Evolutionary conservation across 768 basidiomycete genomes (phyloP).

Genomic region (Termitomyces sp.): DNA sequence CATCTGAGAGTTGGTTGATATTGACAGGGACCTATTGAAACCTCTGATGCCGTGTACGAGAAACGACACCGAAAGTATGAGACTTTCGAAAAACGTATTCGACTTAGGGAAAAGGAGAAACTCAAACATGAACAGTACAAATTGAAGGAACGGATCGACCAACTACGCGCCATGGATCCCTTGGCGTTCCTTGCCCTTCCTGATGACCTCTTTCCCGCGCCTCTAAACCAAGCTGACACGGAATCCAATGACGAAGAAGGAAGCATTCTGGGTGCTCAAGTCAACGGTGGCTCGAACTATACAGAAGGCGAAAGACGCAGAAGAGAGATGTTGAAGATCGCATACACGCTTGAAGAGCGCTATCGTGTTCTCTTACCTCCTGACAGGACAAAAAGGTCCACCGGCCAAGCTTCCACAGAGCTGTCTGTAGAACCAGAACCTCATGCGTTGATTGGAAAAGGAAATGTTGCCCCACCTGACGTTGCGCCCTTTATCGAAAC

Average conservation of each 20-base stretch:
- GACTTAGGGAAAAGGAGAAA: constrained; percentile 87
- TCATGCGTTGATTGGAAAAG: constrained; percentile 16
- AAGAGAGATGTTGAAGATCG: constrained; percentile 71
- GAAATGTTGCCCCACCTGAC: constrained; percentile 25
- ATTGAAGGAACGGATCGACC: constrained; percentile 84
- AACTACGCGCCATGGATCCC: constrained; percentile 71
- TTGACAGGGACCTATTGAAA: constrained; percentile 55
- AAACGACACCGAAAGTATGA: constrained; percentile 86
- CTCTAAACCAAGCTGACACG: constrained; percentile 19
- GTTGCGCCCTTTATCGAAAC: constrained; percentile 18
- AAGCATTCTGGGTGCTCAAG: constrained; percentile 28
- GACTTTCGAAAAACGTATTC: constrained; percentile 79
- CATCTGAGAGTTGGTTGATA: constrained; percentile 8
- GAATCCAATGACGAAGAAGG: constrained; percentile 25
- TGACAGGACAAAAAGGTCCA: constrained; percentile 41
- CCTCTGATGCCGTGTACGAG: constrained; percentile 77
- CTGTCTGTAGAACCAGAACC: constrained; percentile 22
- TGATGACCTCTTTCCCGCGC: constrained; percentile 51
- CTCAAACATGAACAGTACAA: constrained; percentile 91
- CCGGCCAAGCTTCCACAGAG: constrained; percentile 14
- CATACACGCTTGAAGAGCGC: constrained; percentile 62
- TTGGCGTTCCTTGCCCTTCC: constrained; percentile 65
- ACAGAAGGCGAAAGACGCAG: constrained; percentile 73
- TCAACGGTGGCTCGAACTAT: constrained; percentile 34
- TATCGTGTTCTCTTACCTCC: constrained; percentile 74